These are phyloP conservation scores for Ganoderma meredithae DNA, from an alignment of 1,284 basidiomycete genomes.

Conservation along the genomic window DNA sequence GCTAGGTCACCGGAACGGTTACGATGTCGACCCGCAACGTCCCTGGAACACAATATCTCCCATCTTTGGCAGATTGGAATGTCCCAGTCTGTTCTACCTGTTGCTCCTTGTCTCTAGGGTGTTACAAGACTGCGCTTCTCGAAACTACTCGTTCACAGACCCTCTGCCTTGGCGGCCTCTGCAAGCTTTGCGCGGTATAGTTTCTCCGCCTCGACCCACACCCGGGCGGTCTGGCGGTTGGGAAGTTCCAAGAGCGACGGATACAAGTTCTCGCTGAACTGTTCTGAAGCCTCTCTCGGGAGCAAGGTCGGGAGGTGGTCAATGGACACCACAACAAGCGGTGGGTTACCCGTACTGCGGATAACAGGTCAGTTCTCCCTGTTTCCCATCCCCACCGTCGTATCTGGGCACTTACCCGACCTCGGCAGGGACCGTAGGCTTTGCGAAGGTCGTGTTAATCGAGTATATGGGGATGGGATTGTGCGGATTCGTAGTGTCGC, in stretches of 20 bases:
- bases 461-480: constrained; percentile 98
- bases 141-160: constrained; percentile 27
- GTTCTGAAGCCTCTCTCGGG: constrained; percentile 96
- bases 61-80: constrained; percentile 1
- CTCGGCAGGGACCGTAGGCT: constrained; percentile 91
- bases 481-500: constrained; percentile 99
- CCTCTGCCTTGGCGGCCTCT: constrained; percentile 60
- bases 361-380: constrained; percentile 18
- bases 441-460: constrained; percentile 95
- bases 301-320: constrained; percentile 97
- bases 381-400: not conserved
- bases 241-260: constrained; percentile 88
- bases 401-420: constrained; percentile 63
- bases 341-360: constrained; percentile 62
- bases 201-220: constrained; percentile 92
- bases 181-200: constrained; percentile 84
- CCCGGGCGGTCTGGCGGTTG: constrained; percentile 68
- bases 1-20: constrained; percentile 9
- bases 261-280: constrained; percentile 91
- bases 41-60: constrained; percentile 6
- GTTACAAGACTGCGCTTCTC: constrained; percentile 10
- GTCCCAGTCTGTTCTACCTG: not conserved
- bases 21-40: constrained; percentile 11
- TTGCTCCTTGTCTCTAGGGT: constrained; percentile 10
- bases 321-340: constrained; percentile 92